These are phyloP conservation scores for Podaxis mareebaensis DNA, from an alignment of 768 basidiomycete species.

Conservation along the genomic window DNA sequence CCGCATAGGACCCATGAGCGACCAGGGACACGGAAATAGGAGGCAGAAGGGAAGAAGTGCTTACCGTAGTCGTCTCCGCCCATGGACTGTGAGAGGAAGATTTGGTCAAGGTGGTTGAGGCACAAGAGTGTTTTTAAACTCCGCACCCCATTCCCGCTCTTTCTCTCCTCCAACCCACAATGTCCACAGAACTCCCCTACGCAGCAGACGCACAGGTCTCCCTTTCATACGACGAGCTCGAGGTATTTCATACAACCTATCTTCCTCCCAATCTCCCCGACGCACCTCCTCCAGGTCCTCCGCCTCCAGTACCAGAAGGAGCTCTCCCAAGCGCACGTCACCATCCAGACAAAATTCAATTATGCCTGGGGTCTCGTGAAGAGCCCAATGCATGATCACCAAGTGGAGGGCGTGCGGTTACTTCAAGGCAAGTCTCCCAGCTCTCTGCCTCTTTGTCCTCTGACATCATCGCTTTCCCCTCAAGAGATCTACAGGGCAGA, in stretches of 20 bases:
- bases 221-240: constrained; percentile 85
- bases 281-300: constrained; percentile 60
- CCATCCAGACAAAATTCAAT: constrained; percentile 96
- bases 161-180: constrained; percentile 28
- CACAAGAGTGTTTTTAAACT: constrained; percentile 35
- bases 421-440: constrained; percentile 67
- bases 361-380: constrained; percentile 97
- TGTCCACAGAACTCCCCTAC: constrained; percentile 88
- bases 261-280: not conserved
- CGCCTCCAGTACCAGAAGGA: constrained; percentile 89
- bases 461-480: constrained; percentile 1
- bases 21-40: constrained; percentile 8
- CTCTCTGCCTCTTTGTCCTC: constrained; percentile 9
- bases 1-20: constrained; percentile 17
- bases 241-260: constrained; percentile 45
- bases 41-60: constrained; percentile 26
- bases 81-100: constrained; percentile 22
- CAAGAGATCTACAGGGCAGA: constrained; percentile 91
- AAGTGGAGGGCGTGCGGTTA: constrained; percentile 88
- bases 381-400: constrained; percentile 79
- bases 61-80: constrained; percentile 63
- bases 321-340: constrained; percentile 77
- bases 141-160: constrained; percentile 26
- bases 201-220: constrained; percentile 94
- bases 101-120: constrained; percentile 20